A percentile compares a stretch with the other conserved stretches of the same genome.
Evolutionary conservation across 2,329 filamentous ascomycete genomes (phyloP).

Genomic region (Epichloe glyceriae): DNA sequence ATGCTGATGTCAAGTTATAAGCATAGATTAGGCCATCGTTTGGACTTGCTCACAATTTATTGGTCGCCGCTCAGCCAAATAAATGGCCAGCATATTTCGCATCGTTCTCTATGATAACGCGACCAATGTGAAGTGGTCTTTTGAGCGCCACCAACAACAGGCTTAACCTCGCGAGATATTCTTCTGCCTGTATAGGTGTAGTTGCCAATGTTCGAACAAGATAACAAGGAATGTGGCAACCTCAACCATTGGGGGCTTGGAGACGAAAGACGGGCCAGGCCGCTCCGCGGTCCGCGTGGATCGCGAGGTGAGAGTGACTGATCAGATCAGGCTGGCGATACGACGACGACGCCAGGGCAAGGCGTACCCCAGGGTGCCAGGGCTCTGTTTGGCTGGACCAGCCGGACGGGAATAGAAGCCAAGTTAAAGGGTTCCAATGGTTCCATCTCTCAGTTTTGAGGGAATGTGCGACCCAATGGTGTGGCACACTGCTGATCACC

Average conservation of each 20-base stretch:
- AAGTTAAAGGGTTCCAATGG: neutral
- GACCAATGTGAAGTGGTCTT: no score
- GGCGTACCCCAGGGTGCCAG: neutral
- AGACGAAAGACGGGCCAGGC: neutral
- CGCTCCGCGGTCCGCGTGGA: neutral
- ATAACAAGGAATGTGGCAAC: neutral
- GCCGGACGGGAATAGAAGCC: conserved; percentile 1
- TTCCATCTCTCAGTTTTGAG: neutral
- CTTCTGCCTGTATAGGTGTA: neutral
- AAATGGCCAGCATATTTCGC: no score
- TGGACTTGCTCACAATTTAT: no score
- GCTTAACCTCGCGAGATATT: no score
- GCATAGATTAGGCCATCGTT: no score
- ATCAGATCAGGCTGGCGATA: neutral
- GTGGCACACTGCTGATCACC: neutral
- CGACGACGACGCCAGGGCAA: neutral
- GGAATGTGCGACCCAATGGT: neutral
- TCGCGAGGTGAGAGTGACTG: neutral
- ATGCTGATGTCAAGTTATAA: no score
- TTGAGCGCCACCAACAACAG: no score
- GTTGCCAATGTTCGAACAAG: neutral
- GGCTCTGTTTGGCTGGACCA: neutral
- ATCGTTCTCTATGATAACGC: no score
- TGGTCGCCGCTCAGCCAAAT: no score
- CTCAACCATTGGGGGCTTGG: no score